A percentile compares a stretch with the other conserved stretches of the same genome.
Conservation (phyloP, 768 basidiomycete genomes). For the Russula ochroleuca region DNA sequence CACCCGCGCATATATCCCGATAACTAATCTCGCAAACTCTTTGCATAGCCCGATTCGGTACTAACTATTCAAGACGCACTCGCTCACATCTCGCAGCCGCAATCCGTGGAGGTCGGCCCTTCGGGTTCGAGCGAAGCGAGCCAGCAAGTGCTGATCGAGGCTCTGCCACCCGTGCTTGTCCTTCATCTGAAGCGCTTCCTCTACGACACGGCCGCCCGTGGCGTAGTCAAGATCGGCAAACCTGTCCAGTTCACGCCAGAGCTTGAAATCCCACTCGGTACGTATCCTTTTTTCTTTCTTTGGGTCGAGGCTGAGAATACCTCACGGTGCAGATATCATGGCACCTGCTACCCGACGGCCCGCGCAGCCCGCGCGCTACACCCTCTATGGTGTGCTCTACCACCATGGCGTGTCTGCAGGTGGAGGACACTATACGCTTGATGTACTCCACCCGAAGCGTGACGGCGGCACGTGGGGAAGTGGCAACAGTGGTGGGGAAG, state of each 20-base stretch:
- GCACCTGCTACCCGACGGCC: slow-evolving; percentile 40
- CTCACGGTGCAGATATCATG: slow-evolving; percentile 6
- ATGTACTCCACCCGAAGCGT: slow-evolving; percentile 73
- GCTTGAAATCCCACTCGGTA: slow-evolving; percentile 70
- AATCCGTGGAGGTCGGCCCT: slow-evolving; percentile 66
- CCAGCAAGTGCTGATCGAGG: slow-evolving; percentile 71
- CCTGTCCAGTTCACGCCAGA: slow-evolving; percentile 72
- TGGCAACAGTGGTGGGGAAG: slow-evolving; percentile 40
- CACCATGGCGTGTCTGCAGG: slow-evolving; percentile 90
- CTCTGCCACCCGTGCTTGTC: slow-evolving; percentile 77
- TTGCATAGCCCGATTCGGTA: slow-evolving; percentile 60
- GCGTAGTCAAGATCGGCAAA: slow-evolving; percentile 84
- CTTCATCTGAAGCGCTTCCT: slow-evolving; percentile 89
- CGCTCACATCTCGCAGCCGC: slow-evolving; percentile 68
- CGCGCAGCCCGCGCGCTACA: slow-evolving; percentile 59
- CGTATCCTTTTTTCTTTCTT: slow-evolving; percentile 18
- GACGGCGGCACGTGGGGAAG: slow-evolving; percentile 34
- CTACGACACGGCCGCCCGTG: slow-evolving; percentile 70
- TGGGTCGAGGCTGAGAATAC: not conserved
- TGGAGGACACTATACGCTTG: slow-evolving; percentile 94
- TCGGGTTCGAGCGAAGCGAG: slow-evolving; percentile 58
- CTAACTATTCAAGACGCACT: slow-evolving; percentile 82
- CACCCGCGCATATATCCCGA: not conserved
- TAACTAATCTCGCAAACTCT: not conserved
- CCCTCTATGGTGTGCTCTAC: slow-evolving; percentile 85